Conservation (phyloP, 306 rosid genomes). For the Cucumis cinereus region DNA sequence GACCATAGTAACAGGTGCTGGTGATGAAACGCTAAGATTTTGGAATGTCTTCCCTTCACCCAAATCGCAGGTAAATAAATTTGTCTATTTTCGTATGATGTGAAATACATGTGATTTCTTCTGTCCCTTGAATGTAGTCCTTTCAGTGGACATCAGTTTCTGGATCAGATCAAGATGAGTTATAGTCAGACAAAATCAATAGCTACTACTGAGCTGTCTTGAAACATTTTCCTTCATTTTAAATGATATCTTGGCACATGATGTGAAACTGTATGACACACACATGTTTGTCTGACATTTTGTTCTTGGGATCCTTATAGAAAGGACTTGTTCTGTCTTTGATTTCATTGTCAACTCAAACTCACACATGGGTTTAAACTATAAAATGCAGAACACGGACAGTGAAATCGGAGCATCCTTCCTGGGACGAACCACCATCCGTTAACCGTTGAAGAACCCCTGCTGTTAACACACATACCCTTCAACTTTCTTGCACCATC, state of each 20-base stretch:
- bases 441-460: conserved; percentile 28
- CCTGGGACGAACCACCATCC: conserved; percentile 75
- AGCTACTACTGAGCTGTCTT: conserved; percentile 4
- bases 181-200: not conserved
- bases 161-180: conserved; percentile 6
- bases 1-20: conserved; percentile 99
- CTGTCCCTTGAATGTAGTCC: not conserved
- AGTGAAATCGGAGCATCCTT: conserved; percentile 94
- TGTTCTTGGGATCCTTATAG: not conserved
- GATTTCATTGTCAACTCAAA: not conserved
- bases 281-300: conserved; percentile 4
- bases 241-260: not conserved
- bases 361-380: conserved; percentile 6
- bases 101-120: not conserved
- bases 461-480: conserved; percentile 11
- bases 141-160: not conserved
- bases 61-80: conserved; percentile 75
- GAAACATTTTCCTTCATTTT: not conserved
- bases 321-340: not conserved
- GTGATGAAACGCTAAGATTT: conserved; percentile 95
- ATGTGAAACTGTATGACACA: not conserved
- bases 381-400: conserved; percentile 62
- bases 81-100: not conserved
- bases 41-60: conserved; percentile 98
- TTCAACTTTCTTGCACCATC: conserved; percentile 3